phyloP scores from a whole-genome alignment of 2,329 filamentous ascomycete genomes.

The Trichocomaceae sp. region DNA sequence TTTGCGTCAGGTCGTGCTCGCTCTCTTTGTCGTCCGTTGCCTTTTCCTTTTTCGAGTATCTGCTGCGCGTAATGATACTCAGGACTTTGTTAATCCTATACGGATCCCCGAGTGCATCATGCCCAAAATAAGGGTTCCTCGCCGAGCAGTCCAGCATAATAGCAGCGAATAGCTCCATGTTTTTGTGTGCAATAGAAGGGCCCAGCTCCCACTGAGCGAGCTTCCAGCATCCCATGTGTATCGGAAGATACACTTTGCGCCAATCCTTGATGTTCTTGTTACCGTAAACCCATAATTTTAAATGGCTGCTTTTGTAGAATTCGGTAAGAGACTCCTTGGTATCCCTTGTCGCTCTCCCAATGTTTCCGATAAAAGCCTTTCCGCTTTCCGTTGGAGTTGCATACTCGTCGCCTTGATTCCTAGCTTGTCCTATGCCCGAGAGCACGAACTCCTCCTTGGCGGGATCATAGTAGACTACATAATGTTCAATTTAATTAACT shows the following conservation, averaged over 20 bases:
- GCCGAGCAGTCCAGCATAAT: not conserved
- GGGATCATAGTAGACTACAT: not conserved
- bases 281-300: not conserved
- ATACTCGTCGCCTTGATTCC: not conserved
- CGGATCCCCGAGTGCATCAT: not conserved
- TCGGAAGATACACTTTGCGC: not conserved
- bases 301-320: not conserved
- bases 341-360: not conserved
- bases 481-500: not conserved
- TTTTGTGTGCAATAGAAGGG: not conserved
- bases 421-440: not conserved
- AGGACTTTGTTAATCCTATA: not conserved
- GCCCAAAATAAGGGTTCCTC: too few relatives aligned
- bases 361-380: not conserved
- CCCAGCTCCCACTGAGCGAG: not conserved
- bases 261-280: not conserved
- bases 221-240: slow-evolving; percentile 5
- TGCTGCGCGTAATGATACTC: not conserved
- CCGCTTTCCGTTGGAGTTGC: not conserved
- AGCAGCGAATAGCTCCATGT: not conserved
- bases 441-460: not conserved
- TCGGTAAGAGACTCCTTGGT: not conserved
- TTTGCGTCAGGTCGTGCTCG: not conserved
- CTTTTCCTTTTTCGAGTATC: not conserved
- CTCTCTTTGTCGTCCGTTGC: not conserved